Conservation (phyloP, 1,284 basidiomycete genomes). For the Apiotrichum laibachii region DNA sequence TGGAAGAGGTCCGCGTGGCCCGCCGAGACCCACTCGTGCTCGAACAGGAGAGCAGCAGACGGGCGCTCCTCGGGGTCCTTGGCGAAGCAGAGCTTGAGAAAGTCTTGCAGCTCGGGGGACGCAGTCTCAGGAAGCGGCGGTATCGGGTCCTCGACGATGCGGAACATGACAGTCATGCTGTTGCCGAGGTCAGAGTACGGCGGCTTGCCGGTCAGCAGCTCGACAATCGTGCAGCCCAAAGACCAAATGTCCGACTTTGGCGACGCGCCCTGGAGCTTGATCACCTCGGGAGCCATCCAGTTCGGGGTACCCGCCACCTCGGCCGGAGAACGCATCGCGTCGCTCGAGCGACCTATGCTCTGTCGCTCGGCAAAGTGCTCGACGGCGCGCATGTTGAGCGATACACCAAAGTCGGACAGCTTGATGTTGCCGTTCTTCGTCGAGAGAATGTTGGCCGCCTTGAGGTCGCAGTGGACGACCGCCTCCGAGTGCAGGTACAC, state of each 20-base stretch:
- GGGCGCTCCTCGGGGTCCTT: slow-evolving; percentile 80
- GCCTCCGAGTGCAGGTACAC: slow-evolving; percentile 92
- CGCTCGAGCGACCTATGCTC: slow-evolving; percentile 29
- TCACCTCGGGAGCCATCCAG: slow-evolving; percentile 97
- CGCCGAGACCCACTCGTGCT: slow-evolving; percentile 76
- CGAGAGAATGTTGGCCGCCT: slow-evolving; percentile 72
- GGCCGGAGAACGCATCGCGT: slow-evolving; percentile 8
- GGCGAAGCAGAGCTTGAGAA: slow-evolving; percentile 78
- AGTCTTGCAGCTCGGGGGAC: slow-evolving; percentile 70
- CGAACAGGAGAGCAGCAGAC: slow-evolving; percentile 74
- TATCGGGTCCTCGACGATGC: slow-evolving; percentile 86
- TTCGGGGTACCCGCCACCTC: slow-evolving; percentile 86
- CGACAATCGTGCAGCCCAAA: slow-evolving; percentile 86
- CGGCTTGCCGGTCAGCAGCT: slow-evolving; percentile 84
- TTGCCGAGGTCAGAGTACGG: slow-evolving; percentile 84
- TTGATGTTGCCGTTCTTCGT: slow-evolving; percentile 59
- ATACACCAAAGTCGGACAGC: slow-evolving; percentile 59
- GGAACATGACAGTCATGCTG: slow-evolving; percentile 92
- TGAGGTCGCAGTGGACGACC: slow-evolving; percentile 97
- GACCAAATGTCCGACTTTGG: slow-evolving; percentile 73
- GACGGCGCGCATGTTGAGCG: slow-evolving; percentile 54
- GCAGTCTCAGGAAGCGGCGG: slow-evolving; percentile 74
- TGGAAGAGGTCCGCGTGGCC: slow-evolving; percentile 11
- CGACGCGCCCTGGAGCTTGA: slow-evolving; percentile 64
- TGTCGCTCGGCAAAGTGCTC: slow-evolving; percentile 68